Evolutionary conservation across 1,284 basidiomycete genomes (phyloP).

Genomic region (Ustilago tritici): DNA sequence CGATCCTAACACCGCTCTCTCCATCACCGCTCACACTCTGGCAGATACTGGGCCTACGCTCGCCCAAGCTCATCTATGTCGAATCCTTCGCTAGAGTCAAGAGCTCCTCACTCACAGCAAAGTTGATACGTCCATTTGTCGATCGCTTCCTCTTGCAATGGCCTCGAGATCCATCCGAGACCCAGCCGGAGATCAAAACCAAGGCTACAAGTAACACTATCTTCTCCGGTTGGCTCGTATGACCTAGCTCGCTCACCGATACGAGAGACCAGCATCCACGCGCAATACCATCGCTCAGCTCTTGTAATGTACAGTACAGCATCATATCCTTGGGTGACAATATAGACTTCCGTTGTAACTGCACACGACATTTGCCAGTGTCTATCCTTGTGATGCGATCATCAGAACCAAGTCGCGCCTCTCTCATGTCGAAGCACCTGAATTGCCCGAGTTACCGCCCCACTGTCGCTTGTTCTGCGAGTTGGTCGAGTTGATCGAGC

Average conservation of each 20-base stretch:
- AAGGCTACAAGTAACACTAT: slow-evolving; percentile 30
- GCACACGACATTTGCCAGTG: background rate
- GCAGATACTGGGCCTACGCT: slow-evolving; percentile 78
- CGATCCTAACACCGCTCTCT: background rate
- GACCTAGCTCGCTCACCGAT: background rate
- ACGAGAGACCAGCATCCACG: background rate
- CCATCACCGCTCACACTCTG: background rate
- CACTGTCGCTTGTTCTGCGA: slow-evolving; percentile 40
- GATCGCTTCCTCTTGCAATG: slow-evolving; percentile 77
- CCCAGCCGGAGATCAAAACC: background rate
- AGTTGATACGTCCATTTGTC: slow-evolving; percentile 81
- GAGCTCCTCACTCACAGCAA: slow-evolving; percentile 85
- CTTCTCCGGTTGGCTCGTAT: slow-evolving; percentile 45
- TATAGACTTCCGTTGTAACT: background rate
- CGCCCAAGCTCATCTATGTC: slow-evolving; percentile 85
- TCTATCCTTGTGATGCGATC: background rate
- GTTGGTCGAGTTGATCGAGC: slow-evolving; percentile 47
- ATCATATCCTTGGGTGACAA: background rate
- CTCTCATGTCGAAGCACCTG: slow-evolving; percentile 2
- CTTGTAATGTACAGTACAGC: background rate
- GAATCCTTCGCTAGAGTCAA: slow-evolving; percentile 93
- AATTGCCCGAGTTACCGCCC: slow-evolving; percentile 14
- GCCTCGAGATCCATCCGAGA: slow-evolving; percentile 63
- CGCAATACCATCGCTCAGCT: background rate
- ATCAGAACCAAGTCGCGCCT: background rate